Evolutionary conservation across 1,284 basidiomycete genomes (phyloP), one percentile per base, ranked within the genome.

Genomic region (Ganoderma resinaceum): DNA sequence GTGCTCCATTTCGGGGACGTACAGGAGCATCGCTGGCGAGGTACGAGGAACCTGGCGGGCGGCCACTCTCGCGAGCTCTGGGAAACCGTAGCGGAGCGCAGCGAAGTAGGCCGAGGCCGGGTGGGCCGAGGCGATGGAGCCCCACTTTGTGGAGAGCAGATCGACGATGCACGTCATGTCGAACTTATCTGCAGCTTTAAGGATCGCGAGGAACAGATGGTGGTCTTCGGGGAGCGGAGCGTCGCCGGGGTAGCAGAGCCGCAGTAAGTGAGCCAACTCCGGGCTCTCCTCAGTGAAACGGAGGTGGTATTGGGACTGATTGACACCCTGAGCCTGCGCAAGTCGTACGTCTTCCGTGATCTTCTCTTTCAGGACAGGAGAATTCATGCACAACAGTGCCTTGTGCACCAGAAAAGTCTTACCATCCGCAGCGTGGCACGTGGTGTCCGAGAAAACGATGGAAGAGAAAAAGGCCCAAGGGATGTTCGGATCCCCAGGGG

Each of bases 351-450:
- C 49, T 12, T 29, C 46, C 14, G 3, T 26, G 8, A 70, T 42
- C 23, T 38, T 60, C 11, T 40, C 46, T 18, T 35, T n/a, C 55
- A 62, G 35, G 53, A 70, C 80, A 0, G 84, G 80, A 8, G 85
- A 86, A 2, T 83, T 80, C 55, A 85, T 77, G 31, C 82, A 79
- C 18, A 87, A 77, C 31, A 84, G 76, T 23, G 81, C 73, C 65
- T 81, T 84, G 79, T 84, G 84, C 26, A 82, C 77, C 26, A 77
- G 79, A 71, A 86, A 85, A 70, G 84, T 81, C 52, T 82, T 76
- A 61, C 81, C 77, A 72, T 86, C 85, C 23, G 84, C 83, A 3
- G 85, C 85, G 62, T 82, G 82, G 31, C 87, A 74, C 59, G 83
- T 80, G 57, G 86, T 71, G 70, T 86, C 85, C 20, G 72, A 58